phyloP scores from a whole-genome alignment of 2,329 filamentous ascomycete species.

The Fusarium denticulatum region DNA sequence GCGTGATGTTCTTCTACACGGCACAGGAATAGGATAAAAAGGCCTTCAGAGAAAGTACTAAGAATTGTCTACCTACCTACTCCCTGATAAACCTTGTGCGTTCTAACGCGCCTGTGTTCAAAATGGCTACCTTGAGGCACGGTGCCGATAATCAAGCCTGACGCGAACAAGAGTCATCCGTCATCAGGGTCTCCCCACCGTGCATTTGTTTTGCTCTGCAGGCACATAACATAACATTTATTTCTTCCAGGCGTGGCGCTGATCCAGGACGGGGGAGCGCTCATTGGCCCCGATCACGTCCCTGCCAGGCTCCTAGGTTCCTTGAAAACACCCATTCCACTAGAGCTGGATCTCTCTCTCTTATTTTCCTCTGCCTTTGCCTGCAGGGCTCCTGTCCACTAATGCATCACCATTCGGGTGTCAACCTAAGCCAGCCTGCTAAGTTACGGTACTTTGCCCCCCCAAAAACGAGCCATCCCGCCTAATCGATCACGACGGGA shows the following conservation, averaged over 20 bases:
- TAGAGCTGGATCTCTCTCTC: slow-evolving; percentile 35
- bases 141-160: background rate
- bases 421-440: slow-evolving; percentile 26
- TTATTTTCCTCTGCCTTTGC: slow-evolving; percentile 40
- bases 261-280: slow-evolving; percentile 34
- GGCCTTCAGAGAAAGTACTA: background rate
- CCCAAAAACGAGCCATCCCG: slow-evolving; percentile 26
- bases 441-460: slow-evolving; percentile 22
- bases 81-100: background rate
- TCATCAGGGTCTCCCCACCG: slow-evolving; percentile 25
- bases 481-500: slow-evolving; percentile 27
- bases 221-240: background rate
- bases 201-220: slow-evolving; percentile 10
- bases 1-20: background rate
- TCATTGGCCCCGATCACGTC: slow-evolving; percentile 47
- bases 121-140: background rate
- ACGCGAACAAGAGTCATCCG: slow-evolving; percentile 26
- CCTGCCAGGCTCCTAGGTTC: slow-evolving; percentile 41
- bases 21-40: background rate
- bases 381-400: slow-evolving; percentile 45
- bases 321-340: slow-evolving; percentile 18
- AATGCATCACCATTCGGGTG: slow-evolving; percentile 45
- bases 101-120: background rate
- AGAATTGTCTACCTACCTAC: background rate
- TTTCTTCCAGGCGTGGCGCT: slow-evolving; percentile 41